A percentile compares a stretch with the other conserved stretches of the same genome.
phyloP scores from a whole-genome alignment of 305 asterid genomes.

The Fraxinus ornus region DNA sequence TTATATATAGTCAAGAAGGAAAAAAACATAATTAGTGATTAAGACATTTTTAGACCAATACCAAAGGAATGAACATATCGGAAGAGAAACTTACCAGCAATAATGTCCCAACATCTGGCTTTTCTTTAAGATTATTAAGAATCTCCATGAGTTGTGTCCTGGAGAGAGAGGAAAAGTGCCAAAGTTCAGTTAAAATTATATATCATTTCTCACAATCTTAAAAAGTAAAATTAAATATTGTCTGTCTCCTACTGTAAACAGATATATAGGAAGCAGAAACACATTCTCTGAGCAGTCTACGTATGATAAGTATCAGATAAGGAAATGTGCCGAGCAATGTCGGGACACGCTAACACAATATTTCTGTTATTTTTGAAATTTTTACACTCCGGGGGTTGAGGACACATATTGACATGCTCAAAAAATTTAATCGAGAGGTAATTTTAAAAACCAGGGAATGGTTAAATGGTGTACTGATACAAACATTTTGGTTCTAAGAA shows the following conservation, averaged over 20 bases:
- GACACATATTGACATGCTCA: neutral
- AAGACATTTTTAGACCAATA: neutral
- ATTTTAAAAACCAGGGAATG: neutral
- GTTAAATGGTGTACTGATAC: neutral
- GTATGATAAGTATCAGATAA: neutral
- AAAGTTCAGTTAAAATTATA: neutral
- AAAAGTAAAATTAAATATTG: neutral
- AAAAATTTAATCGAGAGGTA: neutral
- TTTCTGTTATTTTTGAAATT: neutral
- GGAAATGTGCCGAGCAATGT: neutral
- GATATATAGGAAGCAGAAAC: neutral
- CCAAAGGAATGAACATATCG: neutral
- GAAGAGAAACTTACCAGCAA: constrained; percentile 51
- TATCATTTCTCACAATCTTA: neutral
- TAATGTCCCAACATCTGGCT: constrained; percentile 91
- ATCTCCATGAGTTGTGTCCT: constrained; percentile 89
- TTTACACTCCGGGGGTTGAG: neutral
- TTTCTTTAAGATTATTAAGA: constrained; percentile 85
- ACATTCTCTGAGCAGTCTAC: neutral
- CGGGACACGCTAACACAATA: neutral
- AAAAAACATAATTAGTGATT: neutral
- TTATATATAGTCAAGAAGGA: neutral
- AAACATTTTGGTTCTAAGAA: neutral
- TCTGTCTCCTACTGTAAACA: neutral
- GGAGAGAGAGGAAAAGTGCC: constrained; percentile 4